phyloP scores from a whole-genome alignment of 2,329 filamentous ascomycete genomes.

The Penicillium sp. region DNA sequence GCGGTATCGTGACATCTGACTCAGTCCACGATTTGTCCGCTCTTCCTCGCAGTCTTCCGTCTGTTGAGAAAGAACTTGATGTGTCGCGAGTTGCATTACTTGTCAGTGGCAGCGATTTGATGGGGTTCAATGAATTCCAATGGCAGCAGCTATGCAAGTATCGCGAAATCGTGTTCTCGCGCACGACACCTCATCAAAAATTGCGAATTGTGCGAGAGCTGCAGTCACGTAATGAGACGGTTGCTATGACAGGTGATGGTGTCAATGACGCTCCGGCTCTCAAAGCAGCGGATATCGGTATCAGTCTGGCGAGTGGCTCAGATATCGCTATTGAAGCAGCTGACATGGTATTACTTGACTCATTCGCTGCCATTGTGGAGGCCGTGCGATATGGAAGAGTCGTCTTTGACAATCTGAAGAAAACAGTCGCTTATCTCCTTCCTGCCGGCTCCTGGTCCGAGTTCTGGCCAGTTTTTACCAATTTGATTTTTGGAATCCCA shows the following conservation, averaged over 20 bases:
- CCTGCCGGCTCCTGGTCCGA: slow-evolving; percentile 70
- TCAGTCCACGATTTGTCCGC: slow-evolving; percentile 34
- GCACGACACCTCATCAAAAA: neutral
- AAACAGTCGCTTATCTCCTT: slow-evolving; percentile 9
- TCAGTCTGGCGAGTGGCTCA: slow-evolving; percentile 38
- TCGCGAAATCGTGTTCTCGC: neutral
- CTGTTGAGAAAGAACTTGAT: neutral
- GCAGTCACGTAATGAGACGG: neutral
- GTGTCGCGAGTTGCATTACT: neutral
- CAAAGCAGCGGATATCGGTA: slow-evolving; percentile 77
- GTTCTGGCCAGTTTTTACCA: slow-evolving; percentile 75
- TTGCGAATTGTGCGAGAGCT: neutral
- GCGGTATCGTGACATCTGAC: slow-evolving; percentile 70
- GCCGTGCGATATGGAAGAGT: slow-evolving; percentile 9
- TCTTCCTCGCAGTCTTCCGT: neutral
- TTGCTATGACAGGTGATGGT: slow-evolving; percentile 81
- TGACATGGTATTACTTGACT: slow-evolving; percentile 8
- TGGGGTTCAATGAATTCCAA: neutral
- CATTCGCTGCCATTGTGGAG: slow-evolving; percentile 6
- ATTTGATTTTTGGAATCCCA: slow-evolving; percentile 70
- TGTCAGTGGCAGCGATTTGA: slow-evolving; percentile 50
- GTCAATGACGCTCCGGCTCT: slow-evolving; percentile 83
- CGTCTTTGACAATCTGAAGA: slow-evolving; percentile 12
- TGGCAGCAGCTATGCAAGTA: neutral
- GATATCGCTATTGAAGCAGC: slow-evolving; percentile 16